These are phyloP conservation scores for Fusarium pininemorale DNA, from an alignment of 2,329 filamentous ascomycete species.

Conservation along the genomic window DNA sequence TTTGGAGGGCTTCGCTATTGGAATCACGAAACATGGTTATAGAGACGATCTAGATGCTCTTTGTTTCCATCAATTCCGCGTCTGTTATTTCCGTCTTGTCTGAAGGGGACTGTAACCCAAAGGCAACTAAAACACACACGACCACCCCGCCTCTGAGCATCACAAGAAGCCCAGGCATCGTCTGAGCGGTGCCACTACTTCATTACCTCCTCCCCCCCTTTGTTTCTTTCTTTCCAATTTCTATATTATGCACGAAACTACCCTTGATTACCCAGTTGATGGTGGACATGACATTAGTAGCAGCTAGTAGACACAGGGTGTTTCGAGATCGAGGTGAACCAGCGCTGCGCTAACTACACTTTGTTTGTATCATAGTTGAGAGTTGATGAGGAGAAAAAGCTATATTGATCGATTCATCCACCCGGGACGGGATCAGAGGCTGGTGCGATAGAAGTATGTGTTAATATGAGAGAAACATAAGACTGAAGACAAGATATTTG, in stretches of 20 bases:
- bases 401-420: background rate
- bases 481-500: slow-evolving; percentile 17
- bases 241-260: slow-evolving; percentile 30
- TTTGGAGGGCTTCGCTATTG: slow-evolving; percentile 38
- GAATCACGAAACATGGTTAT: slow-evolving; percentile 37
- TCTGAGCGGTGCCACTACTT: background rate
- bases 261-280: background rate
- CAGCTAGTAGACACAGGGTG: background rate
- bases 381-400: background rate
- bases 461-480: slow-evolving; percentile 1
- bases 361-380: slow-evolving; percentile 34
- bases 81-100: slow-evolving; percentile 1
- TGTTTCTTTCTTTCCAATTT: background rate
- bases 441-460: slow-evolving; percentile 11
- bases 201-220: background rate
- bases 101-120: background rate
- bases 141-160: background rate
- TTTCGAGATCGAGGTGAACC: background rate
- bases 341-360: slow-evolving; percentile 17
- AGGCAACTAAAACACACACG: background rate
- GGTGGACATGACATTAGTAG: background rate
- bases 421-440: slow-evolving; percentile 1
- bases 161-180: background rate
- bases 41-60: slow-evolving; percentile 39
- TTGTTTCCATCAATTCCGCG: slow-evolving; percentile 6